These are phyloP conservation scores for Elaphomyces granulatus DNA, from an alignment of 495 filamentous ascomycete genomes.

Conservation along the genomic window DNA sequence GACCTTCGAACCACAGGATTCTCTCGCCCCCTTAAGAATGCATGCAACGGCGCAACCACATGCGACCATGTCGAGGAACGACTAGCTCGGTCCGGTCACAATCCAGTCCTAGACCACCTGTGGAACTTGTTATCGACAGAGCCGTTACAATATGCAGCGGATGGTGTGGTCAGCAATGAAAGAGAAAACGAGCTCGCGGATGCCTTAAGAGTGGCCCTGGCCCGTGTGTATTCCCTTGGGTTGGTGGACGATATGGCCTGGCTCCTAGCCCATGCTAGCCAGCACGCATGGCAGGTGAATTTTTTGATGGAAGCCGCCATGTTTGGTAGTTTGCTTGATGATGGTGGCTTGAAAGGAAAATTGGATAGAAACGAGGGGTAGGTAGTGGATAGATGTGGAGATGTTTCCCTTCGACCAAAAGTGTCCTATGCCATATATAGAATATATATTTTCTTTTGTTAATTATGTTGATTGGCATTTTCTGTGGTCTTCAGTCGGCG, in stretches of 20 bases:
- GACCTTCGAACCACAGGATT: conserved; percentile 17
- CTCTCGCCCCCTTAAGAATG: conserved; percentile 13
- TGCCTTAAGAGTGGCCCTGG: conserved; percentile 7
- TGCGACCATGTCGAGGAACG: conserved; percentile 16
- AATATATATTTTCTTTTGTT: too few relatives aligned
- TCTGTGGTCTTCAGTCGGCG: too few relatives aligned
- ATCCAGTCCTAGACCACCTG: conserved; percentile 11
- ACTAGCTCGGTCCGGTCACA: conserved; percentile 4
- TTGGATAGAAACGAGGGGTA: too few relatives aligned
- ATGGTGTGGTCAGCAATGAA: conserved; percentile 11
- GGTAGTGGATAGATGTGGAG: too few relatives aligned
- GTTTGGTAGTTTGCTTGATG: conserved; percentile 23
- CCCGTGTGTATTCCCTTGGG: conserved; percentile 10
- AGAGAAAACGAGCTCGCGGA: conserved; percentile 13
- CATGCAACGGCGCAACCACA: conserved; percentile 17
- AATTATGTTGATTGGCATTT: too few relatives aligned
- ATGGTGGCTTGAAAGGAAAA: conserved; percentile 16
- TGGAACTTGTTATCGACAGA: conserved; percentile 13
- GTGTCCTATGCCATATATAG: too few relatives aligned
- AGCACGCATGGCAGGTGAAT: conserved; percentile 25
- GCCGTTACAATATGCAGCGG: conserved; percentile 14
- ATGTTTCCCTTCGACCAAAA: too few relatives aligned
- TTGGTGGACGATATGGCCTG: conserved; percentile 18
- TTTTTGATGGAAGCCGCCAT: conserved; percentile 21
- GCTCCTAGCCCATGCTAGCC: conserved; percentile 18